Percentiles rank a stretch among this genome's conserved stretches.
Conservation (phyloP, 2,329 filamentous ascomycete species). For the Taxawa tesnikishii region DNA sequence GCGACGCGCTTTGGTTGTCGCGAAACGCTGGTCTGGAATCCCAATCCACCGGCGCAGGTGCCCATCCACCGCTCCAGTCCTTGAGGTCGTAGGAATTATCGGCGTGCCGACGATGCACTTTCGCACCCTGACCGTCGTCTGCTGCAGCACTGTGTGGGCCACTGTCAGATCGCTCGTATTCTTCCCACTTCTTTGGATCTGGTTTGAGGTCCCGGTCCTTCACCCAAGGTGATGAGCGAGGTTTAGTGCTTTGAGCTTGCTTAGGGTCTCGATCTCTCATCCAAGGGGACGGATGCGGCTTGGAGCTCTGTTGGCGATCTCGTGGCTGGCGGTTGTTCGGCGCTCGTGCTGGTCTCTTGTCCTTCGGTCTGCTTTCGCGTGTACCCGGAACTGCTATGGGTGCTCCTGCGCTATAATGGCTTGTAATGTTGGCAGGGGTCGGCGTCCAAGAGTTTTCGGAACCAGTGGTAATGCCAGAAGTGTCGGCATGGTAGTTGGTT, state of each 20-base stretch:
- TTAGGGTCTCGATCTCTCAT: neutral
- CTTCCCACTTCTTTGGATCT: neutral
- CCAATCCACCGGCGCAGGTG: constrained; percentile 37
- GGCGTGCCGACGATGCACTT: neutral
- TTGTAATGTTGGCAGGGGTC: too few relatives aligned
- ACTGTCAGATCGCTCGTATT: neutral
- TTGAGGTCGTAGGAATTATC: constrained; percentile 21
- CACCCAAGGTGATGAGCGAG: neutral
- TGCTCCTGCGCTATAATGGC: too few relatives aligned
- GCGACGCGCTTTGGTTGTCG: constrained; percentile 11
- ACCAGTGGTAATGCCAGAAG: too few relatives aligned
- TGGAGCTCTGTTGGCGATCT: neutral
- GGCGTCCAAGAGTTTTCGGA: too few relatives aligned
- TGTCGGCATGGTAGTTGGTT: too few relatives aligned
- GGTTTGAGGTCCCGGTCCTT: neutral
- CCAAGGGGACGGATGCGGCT: neutral
- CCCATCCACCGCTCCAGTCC: constrained; percentile 34
- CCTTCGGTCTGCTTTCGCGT: too few relatives aligned
- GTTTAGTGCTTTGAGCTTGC: neutral
- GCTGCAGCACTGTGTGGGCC: neutral
- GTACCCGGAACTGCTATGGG: too few relatives aligned
- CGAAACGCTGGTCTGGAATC: constrained; percentile 19
- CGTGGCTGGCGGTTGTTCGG: too few relatives aligned
- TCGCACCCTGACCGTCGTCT: neutral
- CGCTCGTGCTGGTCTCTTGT: too few relatives aligned